Evolutionary conservation across 129 eudicot genomes (phyloP).

Genomic region (Arctium lappa): DNA sequence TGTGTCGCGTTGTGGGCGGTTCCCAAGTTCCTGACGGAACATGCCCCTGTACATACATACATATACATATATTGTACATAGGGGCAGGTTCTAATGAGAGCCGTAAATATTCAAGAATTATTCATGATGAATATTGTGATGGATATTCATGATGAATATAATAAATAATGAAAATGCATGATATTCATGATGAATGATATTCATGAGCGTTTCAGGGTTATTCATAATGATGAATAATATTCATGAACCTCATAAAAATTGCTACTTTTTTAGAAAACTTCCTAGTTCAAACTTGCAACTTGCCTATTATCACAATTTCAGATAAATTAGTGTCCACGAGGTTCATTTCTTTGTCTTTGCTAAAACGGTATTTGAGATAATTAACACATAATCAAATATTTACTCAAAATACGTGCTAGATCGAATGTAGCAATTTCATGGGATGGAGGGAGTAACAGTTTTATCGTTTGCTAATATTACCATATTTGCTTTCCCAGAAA

Average conservation of each 20-base stretch:
- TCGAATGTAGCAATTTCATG: neutral
- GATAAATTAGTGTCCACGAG: neutral
- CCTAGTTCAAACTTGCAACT: neutral
- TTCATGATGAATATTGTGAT: neutral
- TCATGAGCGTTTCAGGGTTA: no score
- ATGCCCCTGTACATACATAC: neutral
- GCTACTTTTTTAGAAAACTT: neutral
- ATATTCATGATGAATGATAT: no score
- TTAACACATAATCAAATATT: neutral
- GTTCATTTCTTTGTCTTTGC: slow-evolving; percentile 1
- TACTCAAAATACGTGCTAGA: neutral
- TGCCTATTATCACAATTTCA: neutral
- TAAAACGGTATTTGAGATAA: neutral
- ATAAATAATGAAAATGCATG: no score
- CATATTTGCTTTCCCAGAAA: slow-evolving; percentile 34
- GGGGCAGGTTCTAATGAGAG: neutral
- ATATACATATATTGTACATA: neutral
- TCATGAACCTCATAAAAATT: neutral
- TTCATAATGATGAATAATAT: no score
- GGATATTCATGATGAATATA: no score
- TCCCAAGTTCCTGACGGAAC: no score
- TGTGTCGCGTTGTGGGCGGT: no score
- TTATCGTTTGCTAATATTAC: neutral
- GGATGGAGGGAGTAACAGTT: neutral
- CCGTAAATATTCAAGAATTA: neutral